Percentiles rank a stretch among this genome's conserved stretches.
Conservation (phyloP, 2,329 filamentous ascomycete species). For the Colletotrichum costaricense region DNA sequence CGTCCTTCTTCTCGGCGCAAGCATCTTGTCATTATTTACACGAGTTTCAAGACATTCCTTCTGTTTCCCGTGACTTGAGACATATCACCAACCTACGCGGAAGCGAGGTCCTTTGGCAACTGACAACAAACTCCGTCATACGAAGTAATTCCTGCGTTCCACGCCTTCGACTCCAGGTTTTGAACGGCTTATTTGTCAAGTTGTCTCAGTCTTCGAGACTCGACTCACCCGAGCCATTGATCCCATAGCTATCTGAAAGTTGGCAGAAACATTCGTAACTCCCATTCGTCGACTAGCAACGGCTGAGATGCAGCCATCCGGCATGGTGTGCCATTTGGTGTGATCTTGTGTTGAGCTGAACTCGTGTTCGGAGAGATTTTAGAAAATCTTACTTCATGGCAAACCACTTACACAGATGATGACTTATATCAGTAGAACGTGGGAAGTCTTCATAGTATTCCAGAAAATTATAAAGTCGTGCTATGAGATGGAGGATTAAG, state of each 20-base stretch:
- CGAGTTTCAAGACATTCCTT: background rate
- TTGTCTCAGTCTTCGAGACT: background rate
- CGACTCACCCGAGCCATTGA: background rate
- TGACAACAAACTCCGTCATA: background rate
- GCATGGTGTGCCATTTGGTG: background rate
- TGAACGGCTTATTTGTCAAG: too few relatives aligned
- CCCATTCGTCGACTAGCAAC: background rate
- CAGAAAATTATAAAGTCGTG: background rate
- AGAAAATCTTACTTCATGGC: constrained; percentile 35
- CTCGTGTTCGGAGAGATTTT: constrained; percentile 27
- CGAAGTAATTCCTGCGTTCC: background rate
- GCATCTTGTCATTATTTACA: background rate
- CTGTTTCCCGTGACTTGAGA: background rate
- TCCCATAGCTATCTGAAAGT: background rate
- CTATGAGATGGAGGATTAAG: background rate
- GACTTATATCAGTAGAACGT: rapidly evolving
- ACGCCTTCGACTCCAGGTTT: background rate
- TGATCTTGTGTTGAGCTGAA: constrained; percentile 19
- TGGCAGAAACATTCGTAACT: background rate
- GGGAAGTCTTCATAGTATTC: background rate
- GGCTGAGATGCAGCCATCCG: constrained; percentile 19
- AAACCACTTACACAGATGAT: background rate
- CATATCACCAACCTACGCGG: background rate
- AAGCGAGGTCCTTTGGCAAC: background rate
- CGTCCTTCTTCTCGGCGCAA: background rate